Conservation (phyloP, 2,329 filamentous ascomycete species). For the Fusarium begoniae region DNA sequence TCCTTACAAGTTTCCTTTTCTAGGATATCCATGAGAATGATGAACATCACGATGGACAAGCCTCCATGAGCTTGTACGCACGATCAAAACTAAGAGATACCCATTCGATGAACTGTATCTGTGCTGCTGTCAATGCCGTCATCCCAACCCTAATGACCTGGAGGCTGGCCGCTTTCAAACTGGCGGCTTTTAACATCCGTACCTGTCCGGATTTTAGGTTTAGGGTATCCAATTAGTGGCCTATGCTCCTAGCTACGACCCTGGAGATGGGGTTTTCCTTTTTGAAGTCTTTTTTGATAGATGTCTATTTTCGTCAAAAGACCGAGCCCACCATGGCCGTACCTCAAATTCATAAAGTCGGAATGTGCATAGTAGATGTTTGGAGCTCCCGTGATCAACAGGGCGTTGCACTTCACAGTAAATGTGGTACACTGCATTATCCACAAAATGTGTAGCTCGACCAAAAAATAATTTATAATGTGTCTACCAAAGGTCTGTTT, state of each 20-base stretch:
- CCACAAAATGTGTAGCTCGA: background rate
- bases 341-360: background rate
- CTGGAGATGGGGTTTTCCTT: background rate
- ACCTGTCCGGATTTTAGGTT: conserved; percentile 10
- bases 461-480: background rate
- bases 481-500: no score
- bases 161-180: background rate
- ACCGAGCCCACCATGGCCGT: no score
- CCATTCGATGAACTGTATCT: conserved; percentile 9
- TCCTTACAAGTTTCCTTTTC: conserved; percentile 1
- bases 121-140: conserved; percentile 6
- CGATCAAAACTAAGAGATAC: background rate
- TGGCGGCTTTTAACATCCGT: background rate
- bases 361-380: background rate
- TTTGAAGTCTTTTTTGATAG: background rate
- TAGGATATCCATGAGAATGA: background rate
- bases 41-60: background rate
- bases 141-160: background rate
- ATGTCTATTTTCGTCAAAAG: background rate
- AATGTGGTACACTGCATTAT: background rate
- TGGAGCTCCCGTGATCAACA: no score
- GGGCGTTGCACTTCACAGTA: background rate
- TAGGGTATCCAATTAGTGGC: conserved; percentile 8
- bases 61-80: background rate
- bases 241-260: background rate